A percentile compares a stretch with the other conserved stretches of the same genome.
These are phyloP conservation scores for Emericellopsis atlantica DNA, from an alignment of 2,329 filamentous ascomycete genomes.

Conservation along the genomic window DNA sequence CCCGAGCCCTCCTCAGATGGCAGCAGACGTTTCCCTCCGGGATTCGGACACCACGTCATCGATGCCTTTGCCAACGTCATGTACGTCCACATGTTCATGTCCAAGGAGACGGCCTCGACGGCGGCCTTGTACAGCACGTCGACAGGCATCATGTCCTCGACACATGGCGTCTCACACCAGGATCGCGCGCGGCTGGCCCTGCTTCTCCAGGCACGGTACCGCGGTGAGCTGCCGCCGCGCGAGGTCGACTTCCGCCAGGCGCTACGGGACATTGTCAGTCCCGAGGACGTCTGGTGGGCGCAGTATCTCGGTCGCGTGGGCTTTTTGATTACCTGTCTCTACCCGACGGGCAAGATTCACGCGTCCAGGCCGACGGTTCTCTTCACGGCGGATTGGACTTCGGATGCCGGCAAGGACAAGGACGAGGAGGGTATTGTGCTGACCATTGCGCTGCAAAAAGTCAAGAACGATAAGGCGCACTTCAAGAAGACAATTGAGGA, in stretches of 20 bases:
- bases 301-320: slow-evolving; percentile 50
- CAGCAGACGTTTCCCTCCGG: slow-evolving; percentile 17
- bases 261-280: slow-evolving; percentile 38
- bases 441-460: slow-evolving; percentile 25
- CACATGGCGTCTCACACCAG: slow-evolving; percentile 49
- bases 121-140: slow-evolving; percentile 51
- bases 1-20: slow-evolving; percentile 20
- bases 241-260: slow-evolving; percentile 41
- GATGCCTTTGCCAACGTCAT: slow-evolving; percentile 47
- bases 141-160: slow-evolving; percentile 46
- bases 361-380: slow-evolving; percentile 22
- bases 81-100: slow-evolving; percentile 35
- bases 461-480: slow-evolving; percentile 20
- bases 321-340: slow-evolving; percentile 41
- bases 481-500: slow-evolving; percentile 25
- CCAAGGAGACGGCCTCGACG: slow-evolving; percentile 41
- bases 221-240: slow-evolving; percentile 44
- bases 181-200: slow-evolving; percentile 49
- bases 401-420: slow-evolving; percentile 22
- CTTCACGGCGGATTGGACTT: slow-evolving; percentile 26
- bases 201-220: slow-evolving; percentile 51
- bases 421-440: slow-evolving; percentile 27
- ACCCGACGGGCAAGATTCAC: slow-evolving; percentile 42
- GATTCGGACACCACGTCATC: slow-evolving; percentile 32
- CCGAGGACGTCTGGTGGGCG: slow-evolving; percentile 50